Evolutionary conservation across 164 flowering plant genomes (phyloP), one percentile per base, ranked within the genome.

Genomic region (Cinnamomum chago): DNA sequence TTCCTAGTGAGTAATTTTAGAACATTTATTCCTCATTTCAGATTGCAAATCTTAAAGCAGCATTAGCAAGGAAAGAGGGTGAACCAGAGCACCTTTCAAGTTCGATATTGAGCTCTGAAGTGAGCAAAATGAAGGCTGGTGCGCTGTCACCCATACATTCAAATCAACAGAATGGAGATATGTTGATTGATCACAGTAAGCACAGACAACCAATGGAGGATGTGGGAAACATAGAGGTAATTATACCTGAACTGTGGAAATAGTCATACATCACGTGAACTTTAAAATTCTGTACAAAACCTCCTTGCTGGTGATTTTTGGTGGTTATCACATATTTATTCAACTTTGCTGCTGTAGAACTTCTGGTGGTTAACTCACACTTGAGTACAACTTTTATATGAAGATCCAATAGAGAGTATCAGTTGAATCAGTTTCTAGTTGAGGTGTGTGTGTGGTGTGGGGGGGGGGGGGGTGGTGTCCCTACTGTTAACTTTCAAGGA

Each of bases 31-130:
- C 58, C 69, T 71, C 35, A 27, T 62, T 66, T 70, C 76, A 93
- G 98, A 86, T 94, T 72, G 88, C 92, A 70, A 84, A 68, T 71
- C 91, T 94, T 50, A 94, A 89, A 84, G 90, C 88, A 74, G 97
- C 98, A 68, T 81, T 94, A 69, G 91, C 90, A 65, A 86, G 84
- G 78, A 90, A 87, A 82, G 95, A 67, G 86, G 76, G 83, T 70
- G 93, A 81, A 75, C 51, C 74, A 7, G 85, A 78, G 58, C 62
- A 62, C 15, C 71, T 68, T 62, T 83, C 62, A 13, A 76, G 70
- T 70, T 74, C 85, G 40, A 80, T 73, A 62, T 78, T 85, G 40
- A 81, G 85, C 76, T 90, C 95, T 25, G 93, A 88, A 33, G 79
- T 77, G 73, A 60, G 62, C 28, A 76, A 72, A 62, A 65, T 77